Conservation (phyloP, 129 eudicot genomes). For the Kitagawia praeruptora region DNA sequence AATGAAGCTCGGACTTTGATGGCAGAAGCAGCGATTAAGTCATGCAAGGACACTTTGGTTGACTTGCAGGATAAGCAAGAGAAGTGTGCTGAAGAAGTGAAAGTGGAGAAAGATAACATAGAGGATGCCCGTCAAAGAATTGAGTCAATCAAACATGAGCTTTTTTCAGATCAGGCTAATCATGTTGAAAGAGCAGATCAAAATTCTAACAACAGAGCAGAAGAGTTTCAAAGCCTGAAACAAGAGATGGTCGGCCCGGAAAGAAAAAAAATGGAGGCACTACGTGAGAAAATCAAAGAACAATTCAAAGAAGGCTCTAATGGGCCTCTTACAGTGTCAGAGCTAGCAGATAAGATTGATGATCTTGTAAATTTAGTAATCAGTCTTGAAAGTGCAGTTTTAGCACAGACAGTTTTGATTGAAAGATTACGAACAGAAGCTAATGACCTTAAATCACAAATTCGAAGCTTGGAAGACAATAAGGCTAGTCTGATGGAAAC, state of each 20-base stretch:
- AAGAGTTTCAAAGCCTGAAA: conserved; percentile 7
- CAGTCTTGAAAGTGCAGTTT: conserved; percentile 48
- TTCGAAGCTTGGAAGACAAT: conserved; percentile 57
- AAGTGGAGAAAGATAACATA: conserved; percentile 39
- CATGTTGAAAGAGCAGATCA: conserved; percentile 5
- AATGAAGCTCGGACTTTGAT: conserved; percentile 71
- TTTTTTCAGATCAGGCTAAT: conserved; percentile 17
- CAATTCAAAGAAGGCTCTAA: conserved; percentile 24
- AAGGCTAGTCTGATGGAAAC: conserved; percentile 39
- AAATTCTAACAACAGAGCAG: neutral
- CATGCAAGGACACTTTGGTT: conserved; percentile 62
- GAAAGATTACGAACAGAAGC: conserved; percentile 45
- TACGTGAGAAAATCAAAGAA: conserved; percentile 15
- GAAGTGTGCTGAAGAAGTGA: conserved; percentile 33
- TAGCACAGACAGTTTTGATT: conserved; percentile 56
- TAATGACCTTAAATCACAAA: conserved; percentile 51
- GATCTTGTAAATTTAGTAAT: conserved; percentile 65
- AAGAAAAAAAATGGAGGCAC: conserved; percentile 17
- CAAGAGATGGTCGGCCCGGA: conserved; percentile 7
- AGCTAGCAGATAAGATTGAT: conserved; percentile 75
- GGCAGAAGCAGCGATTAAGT: conserved; percentile 77
- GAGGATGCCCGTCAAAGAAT: conserved; percentile 43
- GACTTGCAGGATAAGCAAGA: conserved; percentile 54
- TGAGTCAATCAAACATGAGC: conserved; percentile 39
- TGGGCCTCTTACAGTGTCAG: conserved; percentile 42